Evolutionary conservation across 148 eudicot species (phyloP).

Genomic region (Arbutus unedo): DNA sequence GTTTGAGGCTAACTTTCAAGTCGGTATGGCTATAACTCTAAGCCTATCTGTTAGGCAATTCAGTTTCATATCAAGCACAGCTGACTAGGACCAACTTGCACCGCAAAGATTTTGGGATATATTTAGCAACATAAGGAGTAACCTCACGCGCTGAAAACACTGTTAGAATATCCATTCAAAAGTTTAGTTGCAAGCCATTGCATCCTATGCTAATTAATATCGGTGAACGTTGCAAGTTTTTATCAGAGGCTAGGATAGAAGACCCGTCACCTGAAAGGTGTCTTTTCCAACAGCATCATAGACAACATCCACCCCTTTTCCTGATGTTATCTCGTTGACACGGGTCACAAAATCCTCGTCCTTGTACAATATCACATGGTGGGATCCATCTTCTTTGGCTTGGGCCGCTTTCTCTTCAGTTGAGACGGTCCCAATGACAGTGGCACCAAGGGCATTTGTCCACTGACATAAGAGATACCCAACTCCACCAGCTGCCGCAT

Average conservation of each 20-base stretch:
- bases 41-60: not conserved
- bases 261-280: slow-evolving; percentile 61
- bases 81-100: not conserved
- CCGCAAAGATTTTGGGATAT: not conserved
- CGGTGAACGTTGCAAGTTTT: not conserved
- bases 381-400: slow-evolving; percentile 89
- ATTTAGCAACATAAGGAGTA: not conserved
- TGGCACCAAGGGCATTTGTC: slow-evolving; percentile 83
- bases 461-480: slow-evolving; percentile 84
- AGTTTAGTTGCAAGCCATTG: not conserved
- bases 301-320: slow-evolving; percentile 84
- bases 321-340: slow-evolving; percentile 72
- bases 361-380: slow-evolving; percentile 64
- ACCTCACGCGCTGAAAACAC: not conserved
- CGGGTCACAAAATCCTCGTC: slow-evolving; percentile 75
- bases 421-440: slow-evolving; percentile 84
- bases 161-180: not conserved
- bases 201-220: not conserved
- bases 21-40: not conserved
- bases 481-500: slow-evolving; percentile 90
- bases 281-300: slow-evolving; percentile 89
- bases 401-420: slow-evolving; percentile 71
- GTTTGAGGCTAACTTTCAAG: not conserved
- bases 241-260: not conserved
- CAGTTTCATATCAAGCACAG: not conserved